A percentile compares a stretch with the other conserved stretches of the same genome.
Evolutionary conservation across 192 early-diverging fungal genomes (phyloP).

Genomic region (Coemansia sp.): DNA sequence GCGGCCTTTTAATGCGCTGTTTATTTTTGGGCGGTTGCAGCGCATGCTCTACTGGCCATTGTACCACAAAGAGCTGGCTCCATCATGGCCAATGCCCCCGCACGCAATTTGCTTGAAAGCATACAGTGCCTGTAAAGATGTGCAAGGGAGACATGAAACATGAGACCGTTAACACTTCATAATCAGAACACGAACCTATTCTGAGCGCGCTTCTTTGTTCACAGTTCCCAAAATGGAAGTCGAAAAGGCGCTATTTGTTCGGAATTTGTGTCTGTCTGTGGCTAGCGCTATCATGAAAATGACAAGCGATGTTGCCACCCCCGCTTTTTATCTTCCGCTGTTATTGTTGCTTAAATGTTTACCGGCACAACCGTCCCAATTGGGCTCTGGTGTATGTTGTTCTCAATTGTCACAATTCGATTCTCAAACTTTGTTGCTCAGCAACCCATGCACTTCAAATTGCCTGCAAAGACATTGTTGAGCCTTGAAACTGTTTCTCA

Average conservation of each 20-base stretch:
- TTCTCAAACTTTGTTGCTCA: not conserved
- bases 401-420: not conserved
- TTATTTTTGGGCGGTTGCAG: not conserved
- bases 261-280: not conserved
- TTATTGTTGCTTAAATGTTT: not conserved
- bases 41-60: not conserved
- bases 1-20: not conserved
- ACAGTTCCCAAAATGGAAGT: not conserved
- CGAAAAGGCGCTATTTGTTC: not conserved
- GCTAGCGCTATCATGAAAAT: not conserved
- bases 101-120: not conserved
- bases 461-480: too few species aligned
- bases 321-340: not conserved
- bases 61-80: not conserved
- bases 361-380: not conserved
- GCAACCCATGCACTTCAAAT: too few species aligned
- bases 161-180: not conserved
- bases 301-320: not conserved
- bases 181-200: not conserved
- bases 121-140: not conserved
- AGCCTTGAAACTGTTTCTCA: too few species aligned
- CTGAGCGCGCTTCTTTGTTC: not conserved
- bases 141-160: not conserved
- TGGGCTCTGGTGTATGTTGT: not conserved
- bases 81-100: not conserved